phyloP scores from a whole-genome alignment of 768 basidiomycete species.

The Mycena belliarum region DNA sequence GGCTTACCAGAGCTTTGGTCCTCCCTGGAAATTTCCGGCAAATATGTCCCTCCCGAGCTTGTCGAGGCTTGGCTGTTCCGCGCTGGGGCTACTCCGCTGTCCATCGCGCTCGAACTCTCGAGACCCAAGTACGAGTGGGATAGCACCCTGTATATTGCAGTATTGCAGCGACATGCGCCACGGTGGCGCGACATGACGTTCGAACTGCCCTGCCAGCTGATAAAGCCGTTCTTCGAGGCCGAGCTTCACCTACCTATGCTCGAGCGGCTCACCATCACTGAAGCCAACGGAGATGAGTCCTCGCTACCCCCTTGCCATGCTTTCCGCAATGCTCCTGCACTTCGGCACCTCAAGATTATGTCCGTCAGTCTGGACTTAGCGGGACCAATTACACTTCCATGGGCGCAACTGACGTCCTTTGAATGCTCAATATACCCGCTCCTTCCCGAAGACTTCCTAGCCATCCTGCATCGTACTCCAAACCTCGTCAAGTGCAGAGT shows the following conservation, averaged over 20 bases:
- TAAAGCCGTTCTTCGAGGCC: neutral
- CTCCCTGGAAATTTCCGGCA: constrained; percentile 21
- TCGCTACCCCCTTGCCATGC: neutral
- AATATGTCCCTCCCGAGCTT: neutral
- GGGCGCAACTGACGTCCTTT: neutral
- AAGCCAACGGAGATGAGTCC: too few relatives aligned
- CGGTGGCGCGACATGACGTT: neutral
- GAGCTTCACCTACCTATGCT: constrained; percentile 1
- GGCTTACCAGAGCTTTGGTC: constrained; percentile 27
- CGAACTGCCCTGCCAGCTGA: neutral
- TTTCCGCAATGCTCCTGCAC: neutral
- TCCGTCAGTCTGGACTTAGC: too few relatives aligned
- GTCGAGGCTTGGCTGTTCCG: constrained; percentile 3
- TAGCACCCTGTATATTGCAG: neutral
- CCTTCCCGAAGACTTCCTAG: neutral
- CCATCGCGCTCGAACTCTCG: neutral
- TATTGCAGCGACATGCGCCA: neutral
- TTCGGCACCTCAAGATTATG: neutral
- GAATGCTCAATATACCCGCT: neutral
- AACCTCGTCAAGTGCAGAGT: neutral
- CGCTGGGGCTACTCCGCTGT: neutral
- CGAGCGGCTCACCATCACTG: neutral
- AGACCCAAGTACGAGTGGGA: neutral
- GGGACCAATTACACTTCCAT: neutral
- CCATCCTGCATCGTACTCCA: neutral